Conservation (phyloP, 140 eudicot genomes). For the Senecio squalidus region DNA sequence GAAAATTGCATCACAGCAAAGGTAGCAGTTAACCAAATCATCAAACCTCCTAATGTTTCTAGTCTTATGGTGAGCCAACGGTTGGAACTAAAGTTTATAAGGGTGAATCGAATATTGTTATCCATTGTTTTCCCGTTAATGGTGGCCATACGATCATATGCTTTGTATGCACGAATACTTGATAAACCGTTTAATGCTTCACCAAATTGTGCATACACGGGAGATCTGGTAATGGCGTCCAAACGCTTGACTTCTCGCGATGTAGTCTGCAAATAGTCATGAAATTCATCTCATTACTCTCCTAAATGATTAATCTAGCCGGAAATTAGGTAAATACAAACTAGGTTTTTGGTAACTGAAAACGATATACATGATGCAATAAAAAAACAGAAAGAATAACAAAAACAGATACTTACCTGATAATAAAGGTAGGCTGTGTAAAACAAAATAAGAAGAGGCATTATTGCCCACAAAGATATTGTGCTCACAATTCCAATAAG, state of each 20-base stretch:
- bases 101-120: slow-evolving; percentile 82
- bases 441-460: slow-evolving; percentile 91
- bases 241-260: slow-evolving; percentile 92
- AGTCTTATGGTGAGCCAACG: slow-evolving; percentile 90
- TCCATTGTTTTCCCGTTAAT: slow-evolving; percentile 88
- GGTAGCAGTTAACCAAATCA: slow-evolving; percentile 95
- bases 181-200: slow-evolving; percentile 95
- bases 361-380: background rate
- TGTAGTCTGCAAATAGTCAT: slow-evolving; percentile 61
- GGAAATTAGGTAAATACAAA: no score
- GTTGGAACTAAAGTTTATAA: slow-evolving; percentile 67
- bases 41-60: slow-evolving; percentile 89
- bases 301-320: no score
- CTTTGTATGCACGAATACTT: slow-evolving; percentile 89
- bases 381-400: slow-evolving; percentile 8
- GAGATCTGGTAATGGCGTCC: slow-evolving; percentile 86
- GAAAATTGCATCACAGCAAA: slow-evolving; percentile 90
- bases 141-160: slow-evolving; percentile 75
- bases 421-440: slow-evolving; percentile 95
- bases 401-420: slow-evolving; percentile 51
- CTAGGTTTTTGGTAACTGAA: no score
- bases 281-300: slow-evolving; percentile 6
- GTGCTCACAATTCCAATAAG: slow-evolving; percentile 95
- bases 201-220: slow-evolving; percentile 91
- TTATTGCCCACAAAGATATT: slow-evolving; percentile 91